Base-by-base conservation (phyloP, 2,329 filamentous ascomycete species). In the Aspergillus tanneri region DNA sequence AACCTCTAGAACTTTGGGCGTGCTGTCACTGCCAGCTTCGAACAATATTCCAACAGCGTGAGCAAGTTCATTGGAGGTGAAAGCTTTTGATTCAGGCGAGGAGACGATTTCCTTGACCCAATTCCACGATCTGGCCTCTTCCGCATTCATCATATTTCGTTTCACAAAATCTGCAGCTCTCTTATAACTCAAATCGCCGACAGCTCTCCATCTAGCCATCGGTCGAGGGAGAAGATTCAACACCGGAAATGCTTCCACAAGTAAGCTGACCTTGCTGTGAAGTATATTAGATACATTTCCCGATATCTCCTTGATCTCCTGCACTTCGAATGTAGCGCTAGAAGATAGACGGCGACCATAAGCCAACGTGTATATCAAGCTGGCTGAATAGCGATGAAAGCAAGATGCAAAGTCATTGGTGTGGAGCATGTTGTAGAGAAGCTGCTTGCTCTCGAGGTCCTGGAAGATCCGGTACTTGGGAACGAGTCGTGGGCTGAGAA, bases 251-350 rank as follows among this genome's bases (percentile, higher is more conserved):
- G 38, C 18, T 4, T 50, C 53, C 9, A 50, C 46, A 10, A 39
- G 19, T 28, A 21, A 46, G 16, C 3, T 32, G 5, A 18, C 18
- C 24, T 9, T 28, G 23, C 19, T 21, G 18, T n/a, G n/a, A n/a
- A 24, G 21, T 23, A 12, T 8, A 69, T 69, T 5, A 63, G 64
- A 4, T 62, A 66, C 3, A 69, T 64, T 9, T 65, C 60, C 47
- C 68, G 73, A 59, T 14, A 57, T 66, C 2, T 44, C n/a, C 6
- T 49, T 18, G 9, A 54, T 19, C 9, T 52, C 45, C 3, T 27
- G 35, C 6, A 52, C n/a, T 3, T 50, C 50, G 1, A 3, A 10
- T 12, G 42, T 36, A 16, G 47, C 43, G 3, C 23, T 27, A 7
- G 11, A 23, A 7, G 18, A 27, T 5, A 57, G 32, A 3, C 52